Evolutionary conservation across 2,329 filamentous ascomycete species (phyloP).

Genomic region (Mycosphaerella sp.): DNA sequence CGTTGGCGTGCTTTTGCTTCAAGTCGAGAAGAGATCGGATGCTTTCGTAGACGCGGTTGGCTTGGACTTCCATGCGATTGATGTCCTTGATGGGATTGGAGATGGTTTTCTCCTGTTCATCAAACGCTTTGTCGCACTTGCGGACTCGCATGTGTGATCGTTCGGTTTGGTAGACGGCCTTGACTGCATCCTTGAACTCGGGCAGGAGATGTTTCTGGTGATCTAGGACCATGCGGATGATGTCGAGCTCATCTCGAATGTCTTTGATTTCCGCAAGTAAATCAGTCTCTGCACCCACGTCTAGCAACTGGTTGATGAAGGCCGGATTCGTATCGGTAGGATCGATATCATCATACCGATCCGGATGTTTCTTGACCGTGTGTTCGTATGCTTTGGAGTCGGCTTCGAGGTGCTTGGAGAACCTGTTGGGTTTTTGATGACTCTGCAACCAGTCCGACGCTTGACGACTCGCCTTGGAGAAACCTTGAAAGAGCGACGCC

Average conservation of each 20-base stretch:
- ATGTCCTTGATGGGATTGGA: slow-evolving; percentile 46
- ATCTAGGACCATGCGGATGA: slow-evolving; percentile 50
- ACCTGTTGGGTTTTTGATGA: slow-evolving; percentile 15
- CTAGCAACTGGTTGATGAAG: slow-evolving; percentile 51
- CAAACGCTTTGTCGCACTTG: slow-evolving; percentile 47
- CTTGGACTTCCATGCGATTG: slow-evolving; percentile 58
- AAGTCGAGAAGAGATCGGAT: slow-evolving; percentile 59
- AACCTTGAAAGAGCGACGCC: slow-evolving; percentile 50
- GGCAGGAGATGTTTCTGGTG: slow-evolving; percentile 45
- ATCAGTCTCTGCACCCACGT: slow-evolving; percentile 56
- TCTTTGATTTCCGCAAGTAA: slow-evolving; percentile 60
- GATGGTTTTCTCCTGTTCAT: slow-evolving; percentile 52
- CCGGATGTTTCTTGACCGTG: slow-evolving; percentile 42
- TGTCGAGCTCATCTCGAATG: slow-evolving; percentile 61
- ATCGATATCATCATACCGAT: slow-evolving; percentile 8
- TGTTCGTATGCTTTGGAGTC: slow-evolving; percentile 18
- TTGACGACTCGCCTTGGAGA: slow-evolving; percentile 53
- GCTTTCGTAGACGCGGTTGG: slow-evolving; percentile 53
- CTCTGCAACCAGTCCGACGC: slow-evolving; percentile 38
- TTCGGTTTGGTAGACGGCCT: slow-evolving; percentile 35
- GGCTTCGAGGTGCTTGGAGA: slow-evolving; percentile 16
- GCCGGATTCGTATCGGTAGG: slow-evolving; percentile 29
- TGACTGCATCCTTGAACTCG: slow-evolving; percentile 44
- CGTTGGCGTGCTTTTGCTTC: slow-evolving; percentile 64
- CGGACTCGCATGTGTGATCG: slow-evolving; percentile 33